Evolutionary conservation across 2,329 filamentous ascomycete genomes (phyloP).

Genomic region (Cryphonectria naterciae): DNA sequence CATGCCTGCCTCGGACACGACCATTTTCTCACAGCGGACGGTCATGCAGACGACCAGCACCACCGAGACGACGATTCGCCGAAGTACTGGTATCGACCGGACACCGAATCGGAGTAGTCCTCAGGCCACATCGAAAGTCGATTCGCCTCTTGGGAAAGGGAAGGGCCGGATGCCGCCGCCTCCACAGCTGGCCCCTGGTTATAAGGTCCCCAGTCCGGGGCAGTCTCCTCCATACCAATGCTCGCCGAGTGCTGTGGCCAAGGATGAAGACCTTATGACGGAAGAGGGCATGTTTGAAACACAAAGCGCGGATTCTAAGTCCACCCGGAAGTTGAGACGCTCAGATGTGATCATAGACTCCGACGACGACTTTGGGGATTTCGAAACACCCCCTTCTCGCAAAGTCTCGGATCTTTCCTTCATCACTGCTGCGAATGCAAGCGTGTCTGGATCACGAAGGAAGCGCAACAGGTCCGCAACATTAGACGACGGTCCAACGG

Average conservation of each 20-base stretch:
- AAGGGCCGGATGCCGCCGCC: not conserved
- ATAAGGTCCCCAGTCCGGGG: slow-evolving; percentile 2
- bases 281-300: slow-evolving; percentile 17
- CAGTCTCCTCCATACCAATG: not conserved
- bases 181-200: not conserved
- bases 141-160: slow-evolving; percentile 30
- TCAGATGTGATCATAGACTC: slow-evolving; percentile 56
- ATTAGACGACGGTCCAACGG: not conserved
- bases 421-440: slow-evolving; percentile 31
- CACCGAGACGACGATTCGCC: slow-evolving; percentile 31
- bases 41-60: slow-evolving; percentile 33
- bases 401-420: slow-evolving; percentile 36
- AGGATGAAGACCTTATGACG: slow-evolving; percentile 7
- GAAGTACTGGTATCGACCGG: slow-evolving; percentile 15
- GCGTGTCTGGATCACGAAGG: slow-evolving; percentile 10
- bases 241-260: not conserved
- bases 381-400: slow-evolving; percentile 46
- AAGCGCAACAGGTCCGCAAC: slow-evolving; percentile 10
- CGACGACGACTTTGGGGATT: slow-evolving; percentile 47
- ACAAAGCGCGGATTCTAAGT: slow-evolving; percentile 31
- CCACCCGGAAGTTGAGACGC: slow-evolving; percentile 30
- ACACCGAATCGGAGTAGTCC: slow-evolving; percentile 10
- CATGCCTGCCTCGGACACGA: slow-evolving; percentile 21
- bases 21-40: slow-evolving; percentile 31
- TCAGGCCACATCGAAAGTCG: slow-evolving; percentile 3